These are phyloP conservation scores for Linnemannia schmuckeri DNA, from an alignment of 192 early-diverging fungal species.

Conservation along the genomic window DNA sequence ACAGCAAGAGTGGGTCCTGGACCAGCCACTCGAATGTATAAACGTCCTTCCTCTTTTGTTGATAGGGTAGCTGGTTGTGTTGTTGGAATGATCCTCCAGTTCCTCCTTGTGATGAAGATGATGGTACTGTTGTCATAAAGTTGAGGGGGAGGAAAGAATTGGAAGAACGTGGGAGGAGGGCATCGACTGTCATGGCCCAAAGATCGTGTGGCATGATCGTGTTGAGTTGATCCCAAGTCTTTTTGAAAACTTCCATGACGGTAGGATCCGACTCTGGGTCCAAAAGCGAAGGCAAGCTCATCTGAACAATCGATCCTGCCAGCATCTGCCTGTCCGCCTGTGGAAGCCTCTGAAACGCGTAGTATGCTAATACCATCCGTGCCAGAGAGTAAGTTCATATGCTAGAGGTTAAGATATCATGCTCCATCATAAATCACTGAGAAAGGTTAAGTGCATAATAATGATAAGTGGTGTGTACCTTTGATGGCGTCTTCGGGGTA, in stretches of 20 bases:
- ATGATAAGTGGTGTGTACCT: slow-evolving; percentile 12
- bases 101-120: neutral
- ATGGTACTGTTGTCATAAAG: neutral
- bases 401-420: neutral
- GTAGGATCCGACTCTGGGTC: slow-evolving; percentile 29
- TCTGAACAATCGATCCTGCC: slow-evolving; percentile 20
- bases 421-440: no score
- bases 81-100: no score
- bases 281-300: slow-evolving; percentile 37
- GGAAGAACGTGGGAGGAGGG: slow-evolving; percentile 7
- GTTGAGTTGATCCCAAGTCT: slow-evolving; percentile 54
- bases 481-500: slow-evolving; percentile 41
- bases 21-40: slow-evolving; percentile 46
- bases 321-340: slow-evolving; percentile 29
- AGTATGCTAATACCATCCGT: slow-evolving; percentile 19
- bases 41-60: neutral
- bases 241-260: slow-evolving; percentile 50
- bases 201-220: slow-evolving; percentile 51
- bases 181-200: slow-evolving; percentile 48
- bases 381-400: neutral
- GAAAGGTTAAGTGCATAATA: neutral
- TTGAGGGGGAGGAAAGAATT: neutral
- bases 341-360: slow-evolving; percentile 35
- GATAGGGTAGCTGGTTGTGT: neutral
- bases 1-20: slow-evolving; percentile 45